phyloP scores from a whole-genome alignment of 2,329 filamentous ascomycete genomes.

The Diaporthe ampelina region DNA sequence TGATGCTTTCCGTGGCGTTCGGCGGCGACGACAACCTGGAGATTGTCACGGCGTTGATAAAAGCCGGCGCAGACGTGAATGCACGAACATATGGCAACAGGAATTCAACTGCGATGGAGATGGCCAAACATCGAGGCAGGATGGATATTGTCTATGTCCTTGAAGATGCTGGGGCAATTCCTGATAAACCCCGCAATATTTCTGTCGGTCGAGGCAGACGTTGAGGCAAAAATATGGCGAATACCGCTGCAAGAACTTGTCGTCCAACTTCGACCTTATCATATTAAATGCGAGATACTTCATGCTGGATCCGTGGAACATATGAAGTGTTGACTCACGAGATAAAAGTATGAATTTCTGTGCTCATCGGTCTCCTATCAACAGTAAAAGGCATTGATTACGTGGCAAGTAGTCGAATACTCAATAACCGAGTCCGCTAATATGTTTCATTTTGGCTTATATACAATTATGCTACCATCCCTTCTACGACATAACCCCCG shows the following conservation, averaged over 20 bases:
- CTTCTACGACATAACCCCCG: no score
- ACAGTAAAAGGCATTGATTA: no score
- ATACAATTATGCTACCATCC: background rate
- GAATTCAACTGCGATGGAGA: background rate
- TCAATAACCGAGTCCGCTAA: no score
- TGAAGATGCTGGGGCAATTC: conserved; percentile 3
- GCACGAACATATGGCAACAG: background rate
- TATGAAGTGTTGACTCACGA: no score
- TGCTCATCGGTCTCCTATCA: no score
- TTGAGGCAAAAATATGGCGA: background rate
- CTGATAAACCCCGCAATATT: background rate
- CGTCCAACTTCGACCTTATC: background rate
- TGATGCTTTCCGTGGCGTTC: conserved; percentile 8
- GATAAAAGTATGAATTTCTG: no score
- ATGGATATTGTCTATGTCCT: background rate
- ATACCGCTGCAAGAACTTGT: background rate
- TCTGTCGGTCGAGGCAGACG: conserved; percentile 9
- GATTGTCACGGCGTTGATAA: background rate
- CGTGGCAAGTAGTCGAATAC: no score
- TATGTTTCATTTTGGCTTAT: background rate
- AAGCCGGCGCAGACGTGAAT: conserved; percentile 9
- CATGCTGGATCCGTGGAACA: background rate
- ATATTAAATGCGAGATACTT: background rate
- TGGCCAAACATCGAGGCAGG: conserved; percentile 1
- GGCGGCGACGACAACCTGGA: conserved; percentile 8